Evolutionary conservation across 345 rosid species (phyloP).

Genomic region (sweet orange (Citrus sinensis)): DNA sequence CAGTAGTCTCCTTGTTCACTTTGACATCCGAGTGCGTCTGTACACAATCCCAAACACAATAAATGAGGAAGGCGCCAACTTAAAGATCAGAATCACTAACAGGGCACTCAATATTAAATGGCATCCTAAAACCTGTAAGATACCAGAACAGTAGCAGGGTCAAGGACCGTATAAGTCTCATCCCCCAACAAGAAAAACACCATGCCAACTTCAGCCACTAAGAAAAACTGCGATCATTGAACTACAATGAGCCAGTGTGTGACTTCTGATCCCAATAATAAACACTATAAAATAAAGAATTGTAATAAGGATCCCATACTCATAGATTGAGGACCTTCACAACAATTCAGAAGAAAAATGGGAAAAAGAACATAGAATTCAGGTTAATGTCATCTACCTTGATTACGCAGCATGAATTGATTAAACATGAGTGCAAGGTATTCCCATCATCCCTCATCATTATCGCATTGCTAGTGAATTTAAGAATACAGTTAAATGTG

Average conservation of each 20-base stretch:
- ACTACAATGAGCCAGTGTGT: conserved; percentile 3
- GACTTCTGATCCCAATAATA: conserved; percentile 3
- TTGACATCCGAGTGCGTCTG: conserved; percentile 11
- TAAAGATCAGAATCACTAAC: conserved; percentile 9
- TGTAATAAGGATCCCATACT: conserved; percentile 22
- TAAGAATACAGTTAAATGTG: conserved; percentile 89
- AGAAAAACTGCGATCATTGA: conserved; percentile 8
- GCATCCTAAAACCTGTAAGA: conserved; percentile 13
- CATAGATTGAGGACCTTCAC: conserved; percentile 26
- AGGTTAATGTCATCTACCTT: conserved; percentile 92
- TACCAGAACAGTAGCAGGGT: conserved; percentile 5
- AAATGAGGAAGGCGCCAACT: conserved; percentile 14
- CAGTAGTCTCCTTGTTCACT: conserved; percentile 15
- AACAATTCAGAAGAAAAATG: conserved; percentile 34
- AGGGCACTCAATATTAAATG: conserved; percentile 15
- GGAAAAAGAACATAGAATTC: conserved; percentile 40
- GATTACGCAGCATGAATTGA: conserved; percentile 85
- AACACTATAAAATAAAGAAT: conserved; percentile 22
- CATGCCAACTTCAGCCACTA: conserved; percentile 12
- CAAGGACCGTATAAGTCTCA: conserved; percentile 5
- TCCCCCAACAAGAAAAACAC: conserved; percentile 14
- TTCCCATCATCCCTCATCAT: conserved; percentile 96
- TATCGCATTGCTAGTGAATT: conserved; percentile 96
- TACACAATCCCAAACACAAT: conserved; percentile 16
- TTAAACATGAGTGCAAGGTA: conserved; percentile 93